These are phyloP conservation scores for Trypanosoma cruzi DNA, from an alignment of 208 protist species.

Conservation along the genomic window DNA sequence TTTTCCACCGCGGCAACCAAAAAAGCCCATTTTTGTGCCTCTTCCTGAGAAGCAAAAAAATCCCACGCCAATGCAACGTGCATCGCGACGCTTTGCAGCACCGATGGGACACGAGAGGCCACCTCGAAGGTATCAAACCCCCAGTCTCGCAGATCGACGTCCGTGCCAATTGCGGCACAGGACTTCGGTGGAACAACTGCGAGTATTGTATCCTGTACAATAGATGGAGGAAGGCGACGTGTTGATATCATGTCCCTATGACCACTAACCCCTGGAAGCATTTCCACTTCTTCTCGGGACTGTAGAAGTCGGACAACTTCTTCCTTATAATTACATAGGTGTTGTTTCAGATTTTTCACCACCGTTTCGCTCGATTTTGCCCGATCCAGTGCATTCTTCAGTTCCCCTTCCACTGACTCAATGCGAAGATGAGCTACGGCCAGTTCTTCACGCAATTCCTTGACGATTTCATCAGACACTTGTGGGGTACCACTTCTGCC, in stretches of 20 bases:
- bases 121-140: conserved; percentile 43
- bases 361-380: conserved; percentile 6
- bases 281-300: not conserved
- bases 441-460: conserved; percentile 23
- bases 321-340: not conserved
- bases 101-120: conserved; percentile 33
- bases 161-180: not conserved
- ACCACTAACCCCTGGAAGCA: not conserved
- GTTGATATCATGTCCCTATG: not conserved
- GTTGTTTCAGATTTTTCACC: conserved; percentile 5
- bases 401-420: conserved; percentile 17
- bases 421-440: conserved; percentile 13
- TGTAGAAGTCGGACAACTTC: conserved; percentile 7
- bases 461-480: not conserved
- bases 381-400: not conserved
- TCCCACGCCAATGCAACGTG: conserved; percentile 49
- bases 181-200: conserved; percentile 13
- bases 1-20: conserved; percentile 48
- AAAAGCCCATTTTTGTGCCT: conserved; percentile 38
- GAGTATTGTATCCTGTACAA: conserved; percentile 24
- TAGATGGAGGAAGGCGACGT: conserved; percentile 14
- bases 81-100: conserved; percentile 48
- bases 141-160: conserved; percentile 30
- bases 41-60: conserved; percentile 42
- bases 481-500: conserved; percentile 3